These are phyloP conservation scores for Astrothelium subdiscretum DNA, from an alignment of 495 filamentous ascomycete genomes.

Conservation along the genomic window DNA sequence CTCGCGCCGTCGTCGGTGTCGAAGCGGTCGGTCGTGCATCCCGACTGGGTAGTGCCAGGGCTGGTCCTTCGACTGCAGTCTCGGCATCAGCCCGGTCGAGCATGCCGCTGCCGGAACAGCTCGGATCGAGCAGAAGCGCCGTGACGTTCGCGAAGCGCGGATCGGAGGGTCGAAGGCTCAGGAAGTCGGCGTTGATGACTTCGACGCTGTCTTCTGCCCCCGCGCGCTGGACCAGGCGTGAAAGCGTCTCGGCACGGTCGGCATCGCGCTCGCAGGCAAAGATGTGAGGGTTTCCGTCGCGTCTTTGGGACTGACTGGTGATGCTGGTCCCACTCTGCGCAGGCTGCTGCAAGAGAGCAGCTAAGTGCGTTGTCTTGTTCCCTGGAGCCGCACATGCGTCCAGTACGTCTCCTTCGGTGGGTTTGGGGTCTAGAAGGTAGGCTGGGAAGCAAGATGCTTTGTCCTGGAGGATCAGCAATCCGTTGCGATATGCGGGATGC, in stretches of 20 bases:
- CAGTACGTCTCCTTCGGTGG: conserved; percentile 57
- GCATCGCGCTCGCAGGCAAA: conserved; percentile 62
- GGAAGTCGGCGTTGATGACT: conserved; percentile 66
- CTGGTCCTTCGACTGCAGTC: conserved; percentile 37
- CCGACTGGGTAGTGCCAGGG: background rate
- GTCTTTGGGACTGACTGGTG: background rate
- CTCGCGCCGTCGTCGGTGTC: background rate
- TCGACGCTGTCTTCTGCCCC: conserved; percentile 52
- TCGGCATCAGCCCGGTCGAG: conserved; percentile 64
- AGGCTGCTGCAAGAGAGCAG: conserved; percentile 47
- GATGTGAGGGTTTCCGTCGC: conserved; percentile 29
- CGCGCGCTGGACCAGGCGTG: conserved; percentile 71
- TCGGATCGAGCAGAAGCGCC: conserved; percentile 76
- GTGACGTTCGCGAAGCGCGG: conserved; percentile 46
- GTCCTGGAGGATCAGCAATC: conserved; percentile 81
- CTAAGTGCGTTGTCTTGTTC: conserved; percentile 94
- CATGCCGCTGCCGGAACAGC: conserved; percentile 90
- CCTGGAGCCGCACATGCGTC: conserved; percentile 91
- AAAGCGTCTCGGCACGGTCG: conserved; percentile 53
- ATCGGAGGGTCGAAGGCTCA: conserved; percentile 53
- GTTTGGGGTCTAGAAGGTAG: conserved; percentile 55
- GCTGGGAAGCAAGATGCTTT: conserved; percentile 96
- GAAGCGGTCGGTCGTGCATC: background rate
- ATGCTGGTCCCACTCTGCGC: conserved; percentile 4
- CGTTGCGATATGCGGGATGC: conserved; percentile 57